Evolutionary conservation across 345 rosid species (phyloP), one percentile per base, ranked within the genome.

Genomic region (Eucalyptus pauciflora): DNA sequence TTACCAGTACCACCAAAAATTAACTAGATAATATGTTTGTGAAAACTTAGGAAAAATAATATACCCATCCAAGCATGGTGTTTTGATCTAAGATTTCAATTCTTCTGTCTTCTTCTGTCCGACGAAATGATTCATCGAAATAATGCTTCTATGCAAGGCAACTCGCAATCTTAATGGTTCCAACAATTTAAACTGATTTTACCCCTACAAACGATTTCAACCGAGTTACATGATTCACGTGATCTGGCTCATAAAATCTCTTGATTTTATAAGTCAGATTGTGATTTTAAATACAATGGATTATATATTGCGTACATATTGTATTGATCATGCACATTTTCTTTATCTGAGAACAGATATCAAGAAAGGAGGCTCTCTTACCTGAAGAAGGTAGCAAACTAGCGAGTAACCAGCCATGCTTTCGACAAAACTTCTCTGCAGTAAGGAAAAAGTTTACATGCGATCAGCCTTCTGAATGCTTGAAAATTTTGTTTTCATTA

Each of bases 401-500:
- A 98, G 93, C 76, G 99, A 98, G 94, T 97, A 98, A 91, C 99
- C 99, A 80, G 99, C 99, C 99, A 98, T 96, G 93, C 99, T 97
- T 92, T 97, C 99, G 51, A 98, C 99, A 92, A 97, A 98, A 92
- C 96, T 98, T 93, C 99, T 97, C 99, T 98, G 97, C 91, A 93
- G 89, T 85, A 89, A 81, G 90, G 56, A 89, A 85, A 86, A 89
- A 76, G 15, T 76, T 76, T 24, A 20, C 79, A 60, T 16, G 27
- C 24, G 8, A 71, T 24, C 25, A 56, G 80, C 49, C 83, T 50
- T n/a, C 37, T 62, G 50, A 86, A 88, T 60, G 50, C 37, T 76
- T 85, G 76, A 54, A 85, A n/a, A 45, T 24, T 54, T 25, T 89
- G 60, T 14, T 87, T 76, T 60, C 49, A 87, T 87, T n/a, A 37